Conservation (phyloP, 2,329 filamentous ascomycete genomes). For the Emericellopsis cladophorae region DNA sequence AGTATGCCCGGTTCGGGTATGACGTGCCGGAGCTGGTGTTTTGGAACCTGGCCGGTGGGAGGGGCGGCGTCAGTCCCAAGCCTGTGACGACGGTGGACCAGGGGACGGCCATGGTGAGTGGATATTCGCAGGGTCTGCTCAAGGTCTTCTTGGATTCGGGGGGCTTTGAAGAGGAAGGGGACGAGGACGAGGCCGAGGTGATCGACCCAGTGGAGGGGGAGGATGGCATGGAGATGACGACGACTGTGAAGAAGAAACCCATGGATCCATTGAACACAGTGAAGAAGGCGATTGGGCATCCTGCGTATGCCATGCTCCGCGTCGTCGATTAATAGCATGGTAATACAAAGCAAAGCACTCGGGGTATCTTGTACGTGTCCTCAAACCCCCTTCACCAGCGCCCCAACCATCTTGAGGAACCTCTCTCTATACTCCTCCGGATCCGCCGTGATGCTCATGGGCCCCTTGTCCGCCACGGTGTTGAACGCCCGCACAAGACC, state of each 20-base stretch:
- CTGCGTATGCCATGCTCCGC: constrained; percentile 41
- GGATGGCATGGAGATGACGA: not conserved
- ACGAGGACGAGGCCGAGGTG: constrained; percentile 8
- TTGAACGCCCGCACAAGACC: constrained; percentile 53
- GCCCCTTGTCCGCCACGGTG: constrained; percentile 47
- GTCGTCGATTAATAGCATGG: constrained; percentile 32
- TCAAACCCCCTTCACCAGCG: no score
- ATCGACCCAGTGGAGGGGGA: constrained; percentile 1
- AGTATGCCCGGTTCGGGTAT: constrained; percentile 36
- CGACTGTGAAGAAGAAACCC: constrained; percentile 24
- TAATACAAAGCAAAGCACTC: no score
- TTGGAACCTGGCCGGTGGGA: constrained; percentile 40
- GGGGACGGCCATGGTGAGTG: constrained; percentile 36
- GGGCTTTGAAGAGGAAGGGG: constrained; percentile 26
- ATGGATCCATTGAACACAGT: constrained; percentile 30
- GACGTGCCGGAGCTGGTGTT: constrained; percentile 47
- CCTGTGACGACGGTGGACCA: constrained; percentile 30
- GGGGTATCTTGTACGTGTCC: no score
- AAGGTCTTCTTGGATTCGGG: constrained; percentile 42
- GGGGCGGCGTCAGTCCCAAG: constrained; percentile 25
- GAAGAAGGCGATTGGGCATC: constrained; percentile 36
- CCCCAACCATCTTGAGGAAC: constrained; percentile 34
- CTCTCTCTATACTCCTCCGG: constrained; percentile 52
- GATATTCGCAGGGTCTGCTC: constrained; percentile 44
- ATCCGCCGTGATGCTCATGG: constrained; percentile 64